These are phyloP conservation scores for Phalaenopsis equestris DNA, from an alignment of 106 monocot genomes.

Conservation along the genomic window DNA sequence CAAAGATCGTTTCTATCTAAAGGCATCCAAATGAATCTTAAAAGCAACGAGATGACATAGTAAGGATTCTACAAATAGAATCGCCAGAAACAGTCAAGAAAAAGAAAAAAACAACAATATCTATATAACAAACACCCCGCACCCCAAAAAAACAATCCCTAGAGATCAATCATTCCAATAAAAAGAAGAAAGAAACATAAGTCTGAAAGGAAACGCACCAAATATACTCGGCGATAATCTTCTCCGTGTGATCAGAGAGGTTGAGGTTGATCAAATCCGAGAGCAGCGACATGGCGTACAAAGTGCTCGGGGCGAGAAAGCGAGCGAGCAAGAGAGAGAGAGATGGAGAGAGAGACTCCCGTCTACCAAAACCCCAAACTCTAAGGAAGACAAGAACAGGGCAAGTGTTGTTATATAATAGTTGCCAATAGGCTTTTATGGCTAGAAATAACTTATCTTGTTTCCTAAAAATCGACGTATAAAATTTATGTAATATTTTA, in stretches of 20 bases:
- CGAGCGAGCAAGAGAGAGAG: neutral
- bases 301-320: neutral
- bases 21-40: no score
- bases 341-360: neutral
- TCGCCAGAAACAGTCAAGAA: neutral
- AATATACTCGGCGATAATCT: conserved; percentile 61
- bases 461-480: no score
- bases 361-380: neutral
- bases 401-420: neutral
- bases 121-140: neutral
- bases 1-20: no score
- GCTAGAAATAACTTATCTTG: no score
- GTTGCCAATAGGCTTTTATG: no score
- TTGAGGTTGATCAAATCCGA: conserved; percentile 34
- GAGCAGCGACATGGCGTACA: conserved; percentile 7
- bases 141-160: neutral
- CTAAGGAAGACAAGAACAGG: neutral
- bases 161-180: no score
- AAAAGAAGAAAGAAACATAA: neutral
- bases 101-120: neutral
- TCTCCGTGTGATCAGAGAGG: conserved; percentile 37
- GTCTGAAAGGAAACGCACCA: conserved; percentile 21
- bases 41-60: neutral
- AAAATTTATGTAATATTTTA: no score
- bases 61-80: neutral